phyloP scores from a whole-genome alignment of 106 monocot genomes.

The Triglochin maritima region DNA sequence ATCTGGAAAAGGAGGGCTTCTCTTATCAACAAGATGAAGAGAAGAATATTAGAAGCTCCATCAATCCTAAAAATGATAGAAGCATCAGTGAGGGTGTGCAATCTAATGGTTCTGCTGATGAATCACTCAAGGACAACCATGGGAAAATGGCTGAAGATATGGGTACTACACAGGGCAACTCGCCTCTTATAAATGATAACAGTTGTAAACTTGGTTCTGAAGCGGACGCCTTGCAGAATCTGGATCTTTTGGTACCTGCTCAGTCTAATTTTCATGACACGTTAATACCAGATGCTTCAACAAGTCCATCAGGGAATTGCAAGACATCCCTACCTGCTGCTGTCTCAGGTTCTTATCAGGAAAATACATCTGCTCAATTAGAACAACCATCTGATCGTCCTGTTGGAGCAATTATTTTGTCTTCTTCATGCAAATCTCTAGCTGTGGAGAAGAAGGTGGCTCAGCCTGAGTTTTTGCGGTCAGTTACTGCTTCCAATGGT shows the following conservation, averaged over 20 bases:
- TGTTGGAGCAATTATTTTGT: not conserved
- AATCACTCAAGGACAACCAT: not conserved
- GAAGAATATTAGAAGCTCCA: not conserved
- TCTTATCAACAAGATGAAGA: conserved; percentile 7
- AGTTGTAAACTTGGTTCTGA: not conserved
- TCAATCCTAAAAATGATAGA: conserved; percentile 9
- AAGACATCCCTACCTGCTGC: conserved; percentile 7
- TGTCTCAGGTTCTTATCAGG: conserved; percentile 12
- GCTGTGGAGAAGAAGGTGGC: conserved; percentile 10
- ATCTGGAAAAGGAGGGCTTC: conserved; percentile 7
- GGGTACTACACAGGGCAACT: conserved; percentile 9
- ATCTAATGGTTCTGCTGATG: not conserved
- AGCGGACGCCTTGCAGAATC: conserved; percentile 4
- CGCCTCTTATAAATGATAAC: conserved; percentile 1
- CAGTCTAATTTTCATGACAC: conserved; percentile 1
- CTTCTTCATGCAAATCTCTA: conserved; percentile 7
- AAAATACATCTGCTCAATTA: conserved; percentile 1
- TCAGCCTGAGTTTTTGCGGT: conserved; percentile 8
- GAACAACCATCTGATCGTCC: conserved; percentile 20
- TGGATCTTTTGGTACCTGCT: not conserved
- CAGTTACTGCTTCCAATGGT: conserved; percentile 13
- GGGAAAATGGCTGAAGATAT: conserved; percentile 1
- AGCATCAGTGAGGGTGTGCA: not conserved
- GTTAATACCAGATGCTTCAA: conserved; percentile 7
- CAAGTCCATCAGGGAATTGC: conserved; percentile 12